Percentiles rank a stretch among this genome's conserved stretches.
These are phyloP conservation scores for Yamadazyma spencermartinsiae DNA, from an alignment of 1,139 yeast species.

Conservation along the genomic window DNA sequence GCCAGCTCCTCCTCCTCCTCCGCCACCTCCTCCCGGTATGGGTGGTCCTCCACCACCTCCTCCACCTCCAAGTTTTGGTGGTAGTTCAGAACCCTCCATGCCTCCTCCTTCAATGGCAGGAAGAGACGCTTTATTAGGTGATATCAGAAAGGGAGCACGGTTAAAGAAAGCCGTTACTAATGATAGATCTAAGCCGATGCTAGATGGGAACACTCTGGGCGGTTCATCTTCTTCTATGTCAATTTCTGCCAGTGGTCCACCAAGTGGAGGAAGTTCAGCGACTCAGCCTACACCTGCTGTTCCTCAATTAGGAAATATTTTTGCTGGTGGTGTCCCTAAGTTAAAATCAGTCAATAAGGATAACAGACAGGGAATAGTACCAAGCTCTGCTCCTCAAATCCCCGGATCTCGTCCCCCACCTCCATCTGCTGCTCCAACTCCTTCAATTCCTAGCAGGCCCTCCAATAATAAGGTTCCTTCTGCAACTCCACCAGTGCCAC, in stretches of 20 bases:
- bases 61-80: conserved; percentile 36
- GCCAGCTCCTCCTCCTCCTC: conserved; percentile 20
- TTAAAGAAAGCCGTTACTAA: conserved; percentile 69
- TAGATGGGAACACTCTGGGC: conserved; percentile 28
- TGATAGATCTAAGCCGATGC: conserved; percentile 46
- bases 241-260: conserved; percentile 5
- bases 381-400: conserved; percentile 39
- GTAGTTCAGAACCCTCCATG: conserved; percentile 18
- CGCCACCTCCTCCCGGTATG: conserved; percentile 16
- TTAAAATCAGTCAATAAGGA: conserved; percentile 53
- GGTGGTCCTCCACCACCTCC: conserved; percentile 37
- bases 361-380: conserved; percentile 44
- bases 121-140: conserved; percentile 81
- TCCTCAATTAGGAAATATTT: conserved; percentile 73
- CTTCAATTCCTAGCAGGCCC: conserved; percentile 9
- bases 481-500: conserved; percentile 36
- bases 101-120: conserved; percentile 46
- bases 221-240: conserved; percentile 13
- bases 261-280: conserved; percentile 14
- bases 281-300: conserved; percentile 30
- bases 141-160: conserved; percentile 75
- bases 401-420: conserved; percentile 21
- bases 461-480: conserved; percentile 14
- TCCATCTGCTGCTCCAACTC: conserved; percentile 7
- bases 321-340: conserved; percentile 88